Evolutionary conservation across 257 asterid genomes (phyloP), one percentile per base, ranked within the genome.

Genomic region (Perilla frutescens): DNA sequence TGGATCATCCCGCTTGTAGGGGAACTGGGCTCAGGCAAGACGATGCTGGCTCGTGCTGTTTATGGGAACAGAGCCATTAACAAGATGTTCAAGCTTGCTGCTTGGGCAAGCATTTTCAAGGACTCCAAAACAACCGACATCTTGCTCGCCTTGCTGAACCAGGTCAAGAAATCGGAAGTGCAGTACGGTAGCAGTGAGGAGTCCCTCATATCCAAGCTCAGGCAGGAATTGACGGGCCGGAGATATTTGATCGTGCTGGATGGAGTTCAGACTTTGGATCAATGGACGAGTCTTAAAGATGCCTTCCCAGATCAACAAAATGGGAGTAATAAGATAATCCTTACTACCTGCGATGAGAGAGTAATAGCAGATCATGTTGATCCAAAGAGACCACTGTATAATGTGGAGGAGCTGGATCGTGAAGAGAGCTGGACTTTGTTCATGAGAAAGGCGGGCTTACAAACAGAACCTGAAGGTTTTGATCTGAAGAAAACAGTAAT

Each of bases 31-130:
- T 75, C 75, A 2, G 80, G 80, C 48, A 75, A 75, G 80, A 75
- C 80, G 20, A 75, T 59, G 75, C 29, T 75, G 64, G 80, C 80
- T 68, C 80, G 75, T 13, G 70, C 70, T 5, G 44, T 68, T 49
- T 68, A 75, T 43, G 80, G 80, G 4, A 57, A 75, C n/a, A 68
- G 70, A 50, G 14, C 7, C 47, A 49, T 75, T 5, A 75, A 59
- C 14, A 26, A 59, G 56, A 12, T 10, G 49, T 75, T 75, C 75
- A 2, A 48, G 29, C 39, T 2, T 49, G 43, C 29, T 59, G 75
- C 75, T n/a, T 75, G 70, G 70, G 70, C 13, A 1, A 75, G 20
- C 40, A 40, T 75, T 48, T 75, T 68, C 26, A 49, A 67, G 79
- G 70, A 75, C 8, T 45, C 56, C 0, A 41, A 29, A 10, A 61